A percentile compares a stretch with the other conserved stretches of the same genome.
Evolutionary conservation across 2,329 filamentous ascomycete genomes (phyloP).

Genomic region (Aspergillus ochraceus): DNA sequence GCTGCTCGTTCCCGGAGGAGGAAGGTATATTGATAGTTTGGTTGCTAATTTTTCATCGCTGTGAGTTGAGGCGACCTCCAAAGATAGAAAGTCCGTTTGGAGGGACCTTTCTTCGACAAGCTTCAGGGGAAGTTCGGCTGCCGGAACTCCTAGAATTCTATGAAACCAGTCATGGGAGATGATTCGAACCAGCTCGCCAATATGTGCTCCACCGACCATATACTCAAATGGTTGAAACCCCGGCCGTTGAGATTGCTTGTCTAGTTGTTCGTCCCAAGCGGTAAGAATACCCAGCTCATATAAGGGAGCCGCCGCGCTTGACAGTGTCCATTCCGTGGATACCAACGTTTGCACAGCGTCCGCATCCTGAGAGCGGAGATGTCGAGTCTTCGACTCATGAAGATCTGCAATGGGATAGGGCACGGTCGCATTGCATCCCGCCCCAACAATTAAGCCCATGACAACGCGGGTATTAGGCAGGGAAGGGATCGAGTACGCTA

Average conservation of each 20-base stretch:
- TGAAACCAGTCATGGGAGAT: slow-evolving; percentile 64
- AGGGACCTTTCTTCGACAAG: slow-evolving; percentile 58
- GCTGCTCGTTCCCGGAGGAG: slow-evolving; percentile 34
- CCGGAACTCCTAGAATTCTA: slow-evolving; percentile 38
- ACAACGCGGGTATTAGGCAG: slow-evolving; percentile 60
- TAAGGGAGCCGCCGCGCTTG: slow-evolving; percentile 65
- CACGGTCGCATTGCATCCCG: slow-evolving; percentile 74
- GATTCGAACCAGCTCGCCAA: slow-evolving; percentile 70
- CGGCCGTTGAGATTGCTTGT: slow-evolving; percentile 62
- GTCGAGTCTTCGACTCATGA: slow-evolving; percentile 58
- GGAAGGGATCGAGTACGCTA: slow-evolving; percentile 67
- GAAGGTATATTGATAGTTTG: slow-evolving; percentile 51
- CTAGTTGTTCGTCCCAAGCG: slow-evolving; percentile 66
- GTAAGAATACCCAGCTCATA: slow-evolving; percentile 62
- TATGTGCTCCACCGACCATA: slow-evolving; percentile 72
- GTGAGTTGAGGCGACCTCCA: slow-evolving; percentile 57
- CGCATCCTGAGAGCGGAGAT: slow-evolving; percentile 45
- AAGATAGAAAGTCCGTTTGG: slow-evolving; percentile 69
- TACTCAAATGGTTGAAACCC: slow-evolving; percentile 79
- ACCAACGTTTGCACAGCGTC: slow-evolving; percentile 64
- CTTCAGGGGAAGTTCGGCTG: slow-evolving; percentile 51
- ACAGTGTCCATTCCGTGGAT: slow-evolving; percentile 79
- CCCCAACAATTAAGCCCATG: slow-evolving; percentile 77
- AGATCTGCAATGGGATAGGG: slow-evolving; percentile 63
- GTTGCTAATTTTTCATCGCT: slow-evolving; percentile 49